phyloP scores from a whole-genome alignment of 495 filamentous ascomycete species.

The Aspergillus steynii region DNA sequence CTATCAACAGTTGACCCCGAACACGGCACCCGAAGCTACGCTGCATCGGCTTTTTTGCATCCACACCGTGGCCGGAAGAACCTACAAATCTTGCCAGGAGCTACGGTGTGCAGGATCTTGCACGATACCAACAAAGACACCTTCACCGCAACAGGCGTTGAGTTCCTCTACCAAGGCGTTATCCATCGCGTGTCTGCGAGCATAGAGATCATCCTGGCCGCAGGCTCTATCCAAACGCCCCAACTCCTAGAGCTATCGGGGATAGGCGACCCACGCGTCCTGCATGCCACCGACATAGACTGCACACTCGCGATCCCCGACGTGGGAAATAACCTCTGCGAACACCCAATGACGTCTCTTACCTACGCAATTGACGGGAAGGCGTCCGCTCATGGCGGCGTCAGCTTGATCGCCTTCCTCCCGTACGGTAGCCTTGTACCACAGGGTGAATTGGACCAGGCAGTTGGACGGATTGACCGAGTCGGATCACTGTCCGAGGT shows the following conservation, averaged over 20 bases:
- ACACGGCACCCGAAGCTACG: constrained; percentile 46
- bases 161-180: constrained; percentile 27
- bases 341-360: constrained; percentile 7
- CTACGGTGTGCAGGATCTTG: constrained; percentile 44
- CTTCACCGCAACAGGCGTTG: constrained; percentile 30
- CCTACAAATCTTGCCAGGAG: constrained; percentile 44
- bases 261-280: constrained; percentile 36
- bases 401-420: constrained; percentile 11
- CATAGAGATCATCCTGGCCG: constrained; percentile 53
- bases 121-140: constrained; percentile 18
- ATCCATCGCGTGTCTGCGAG: constrained; percentile 12
- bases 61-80: constrained; percentile 43
- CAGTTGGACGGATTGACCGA: background rate
- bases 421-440: constrained; percentile 8
- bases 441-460: constrained; percentile 1
- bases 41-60: constrained; percentile 46
- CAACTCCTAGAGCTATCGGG: constrained; percentile 57
- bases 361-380: constrained; percentile 9
- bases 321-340: constrained; percentile 42
- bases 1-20: constrained; percentile 34
- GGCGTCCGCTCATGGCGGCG: constrained; percentile 7
- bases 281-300: constrained; percentile 33
- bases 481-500: background rate
- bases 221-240: constrained; percentile 52
- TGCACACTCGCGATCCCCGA: constrained; percentile 37